These are phyloP conservation scores for Metschnikowia aberdeeniae DNA, from an alignment of 805 yeast genomes.

Conservation along the genomic window DNA sequence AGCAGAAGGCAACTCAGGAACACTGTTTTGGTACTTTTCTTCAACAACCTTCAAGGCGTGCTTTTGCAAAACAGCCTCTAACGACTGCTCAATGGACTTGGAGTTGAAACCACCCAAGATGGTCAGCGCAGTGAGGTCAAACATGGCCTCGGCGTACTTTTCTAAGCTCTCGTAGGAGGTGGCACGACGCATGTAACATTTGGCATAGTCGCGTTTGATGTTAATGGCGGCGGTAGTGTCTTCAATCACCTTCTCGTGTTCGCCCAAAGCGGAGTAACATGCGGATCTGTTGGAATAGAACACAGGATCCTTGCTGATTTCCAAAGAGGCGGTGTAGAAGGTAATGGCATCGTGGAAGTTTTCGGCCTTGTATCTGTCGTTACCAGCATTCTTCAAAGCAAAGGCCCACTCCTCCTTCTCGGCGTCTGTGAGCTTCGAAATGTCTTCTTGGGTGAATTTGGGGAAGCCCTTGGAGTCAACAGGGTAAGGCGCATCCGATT, in stretches of 20 bases:
- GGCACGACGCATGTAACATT: slow-evolving; percentile 91
- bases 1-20: slow-evolving; percentile 69
- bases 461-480: slow-evolving; percentile 56
- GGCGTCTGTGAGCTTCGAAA: slow-evolving; percentile 43
- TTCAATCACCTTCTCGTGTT: slow-evolving; percentile 78
- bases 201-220: slow-evolving; percentile 84
- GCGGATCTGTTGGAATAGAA: slow-evolving; percentile 96
- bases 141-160: slow-evolving; percentile 77
- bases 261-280: slow-evolving; percentile 78
- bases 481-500: slow-evolving; percentile 42
- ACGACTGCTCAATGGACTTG: slow-evolving; percentile 68
- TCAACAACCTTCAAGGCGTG: slow-evolving; percentile 73
- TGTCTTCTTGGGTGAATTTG: slow-evolving; percentile 43
- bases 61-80: slow-evolving; percentile 82
- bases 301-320: slow-evolving; percentile 75
- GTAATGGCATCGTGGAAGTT: slow-evolving; percentile 72
- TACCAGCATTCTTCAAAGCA: slow-evolving; percentile 86
- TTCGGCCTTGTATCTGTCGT: slow-evolving; percentile 66
- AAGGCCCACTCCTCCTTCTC: slow-evolving; percentile 64
- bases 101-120: slow-evolving; percentile 80
- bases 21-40: slow-evolving; percentile 49
- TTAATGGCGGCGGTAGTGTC: slow-evolving; percentile 85
- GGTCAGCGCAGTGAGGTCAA: slow-evolving; percentile 86
- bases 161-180: slow-evolving; percentile 83
- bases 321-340: slow-evolving; percentile 74